Evolutionary conservation across 2,329 filamentous ascomycete species (phyloP), one percentile per base, ranked within the genome.

Genomic region (Xylariaceae sp.): DNA sequence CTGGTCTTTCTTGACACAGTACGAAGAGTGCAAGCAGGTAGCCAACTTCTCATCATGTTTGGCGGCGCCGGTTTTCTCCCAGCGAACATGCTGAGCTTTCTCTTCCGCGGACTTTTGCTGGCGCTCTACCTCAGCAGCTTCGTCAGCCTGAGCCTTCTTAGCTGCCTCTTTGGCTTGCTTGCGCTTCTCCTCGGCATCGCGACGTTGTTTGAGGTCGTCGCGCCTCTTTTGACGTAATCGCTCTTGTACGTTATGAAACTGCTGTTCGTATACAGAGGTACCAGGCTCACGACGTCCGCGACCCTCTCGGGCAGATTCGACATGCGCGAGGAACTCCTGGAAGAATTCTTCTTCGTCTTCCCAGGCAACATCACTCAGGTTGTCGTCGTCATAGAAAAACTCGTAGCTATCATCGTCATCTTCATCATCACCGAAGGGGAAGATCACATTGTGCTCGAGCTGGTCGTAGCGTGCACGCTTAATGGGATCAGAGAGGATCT

Each of bases 21-120:
- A 48, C 1, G 44, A 39, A 1, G 55, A 57, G 33, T 57, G 54
- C 3, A 57, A 49, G 41, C 54, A 57, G 22, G 41, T 26, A 4
- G 12, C 8, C 1, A 47, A n/a, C 18, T 43, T 46, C 22, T 57
- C 50, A 4, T 53, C 49, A 30, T 46, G 43, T 19, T 48, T 50
- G 9, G 36, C 17, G 3, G 52, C 47, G 1, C 56, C 55, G 18
- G 11, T 6, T 26, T 26, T 11, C 22, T 26, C 11, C 22, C 22
- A 26, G 11, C 6, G 22, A 26, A 11, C 22, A 26, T 11, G 22
- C 22, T 42, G 49, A 9, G 33, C 43, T n/a, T 54, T 39, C 37
- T 61, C 55, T 17, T 41, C 36, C 1, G 12, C 9, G 22, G 41
- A 32, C 43, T 57, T 52, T 3, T 15, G 15, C 4, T 22, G 9